These are phyloP conservation scores for Meira nashicola DNA, from an alignment of 1,284 basidiomycete species.

Conservation along the genomic window DNA sequence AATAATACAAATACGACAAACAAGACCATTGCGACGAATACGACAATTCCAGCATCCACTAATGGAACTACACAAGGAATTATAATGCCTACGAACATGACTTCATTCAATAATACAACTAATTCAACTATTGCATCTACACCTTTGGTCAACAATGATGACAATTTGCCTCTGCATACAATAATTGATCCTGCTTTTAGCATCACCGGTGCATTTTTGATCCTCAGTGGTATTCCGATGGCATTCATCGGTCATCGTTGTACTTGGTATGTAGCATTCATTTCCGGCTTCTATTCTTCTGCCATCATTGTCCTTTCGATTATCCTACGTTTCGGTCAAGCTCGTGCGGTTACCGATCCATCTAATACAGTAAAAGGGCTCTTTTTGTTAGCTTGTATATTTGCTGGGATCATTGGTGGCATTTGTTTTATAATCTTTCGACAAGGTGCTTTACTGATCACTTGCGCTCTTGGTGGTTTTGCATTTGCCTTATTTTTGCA, in stretches of 20 bases:
- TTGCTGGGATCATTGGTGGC: constrained; percentile 77
- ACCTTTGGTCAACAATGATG: not conserved
- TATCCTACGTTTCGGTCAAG: constrained; percentile 81
- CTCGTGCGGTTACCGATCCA: constrained; percentile 75
- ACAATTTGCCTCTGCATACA: constrained; percentile 26
- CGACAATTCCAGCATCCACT: too few species aligned
- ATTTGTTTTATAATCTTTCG: constrained; percentile 58
- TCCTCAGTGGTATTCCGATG: constrained; percentile 80
- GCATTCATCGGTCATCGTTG: constrained; percentile 72
- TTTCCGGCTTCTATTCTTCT: constrained; percentile 67
- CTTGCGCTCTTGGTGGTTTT: constrained; percentile 70
- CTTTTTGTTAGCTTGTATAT: constrained; percentile 74
- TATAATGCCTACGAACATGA: too few species aligned
- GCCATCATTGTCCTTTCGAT: constrained; percentile 75
- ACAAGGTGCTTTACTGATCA: constrained; percentile 25
- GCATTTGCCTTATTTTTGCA: constrained; percentile 80
- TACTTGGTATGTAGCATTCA: constrained; percentile 31
- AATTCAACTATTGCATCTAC: not conserved
- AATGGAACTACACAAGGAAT: too few species aligned
- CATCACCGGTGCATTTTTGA: constrained; percentile 78
- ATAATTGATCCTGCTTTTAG: constrained; percentile 79
- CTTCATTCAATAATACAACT: not conserved
- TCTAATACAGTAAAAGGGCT: constrained; percentile 72
- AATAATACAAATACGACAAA: too few species aligned
- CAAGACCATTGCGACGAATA: too few species aligned